Evolutionary conservation across 495 filamentous ascomycete genomes (phyloP).

Genomic region (Tuber magnatum): DNA sequence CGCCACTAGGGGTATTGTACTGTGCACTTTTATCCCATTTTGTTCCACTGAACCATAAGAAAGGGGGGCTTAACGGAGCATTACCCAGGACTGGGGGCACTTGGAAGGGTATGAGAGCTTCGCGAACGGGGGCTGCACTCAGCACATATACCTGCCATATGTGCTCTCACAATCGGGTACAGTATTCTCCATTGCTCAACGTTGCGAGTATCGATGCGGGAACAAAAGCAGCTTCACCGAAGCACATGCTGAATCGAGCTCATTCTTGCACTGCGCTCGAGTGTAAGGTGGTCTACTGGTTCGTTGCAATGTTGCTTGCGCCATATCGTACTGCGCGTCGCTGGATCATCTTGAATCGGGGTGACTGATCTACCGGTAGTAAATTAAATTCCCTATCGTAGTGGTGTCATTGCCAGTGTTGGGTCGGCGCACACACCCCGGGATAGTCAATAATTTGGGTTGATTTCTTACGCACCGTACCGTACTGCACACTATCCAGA

Average conservation of each 20-base stretch:
- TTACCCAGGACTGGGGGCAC: too few species aligned
- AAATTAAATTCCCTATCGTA: neutral
- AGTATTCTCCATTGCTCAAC: neutral
- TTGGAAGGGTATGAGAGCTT: too few species aligned
- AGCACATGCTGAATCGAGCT: neutral
- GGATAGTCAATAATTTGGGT: too few species aligned
- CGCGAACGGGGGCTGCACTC: too few species aligned
- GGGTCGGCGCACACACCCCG: neutral
- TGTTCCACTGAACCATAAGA: too few species aligned
- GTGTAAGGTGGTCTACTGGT: neutral
- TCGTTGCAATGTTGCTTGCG: neutral
- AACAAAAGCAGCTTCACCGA: neutral
- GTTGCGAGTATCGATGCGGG: neutral
- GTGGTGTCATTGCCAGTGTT: neutral
- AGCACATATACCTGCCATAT: neutral
- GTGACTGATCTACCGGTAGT: constrained; percentile 1
- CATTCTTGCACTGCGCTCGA: neutral
- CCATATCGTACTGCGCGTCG: neutral
- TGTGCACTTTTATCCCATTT: too few species aligned
- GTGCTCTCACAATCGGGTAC: neutral
- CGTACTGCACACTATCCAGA: neutral
- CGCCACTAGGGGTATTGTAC: too few species aligned
- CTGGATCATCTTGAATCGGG: neutral
- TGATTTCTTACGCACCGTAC: neutral
- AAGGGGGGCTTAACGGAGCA: too few species aligned